Evolutionary conservation across 192 early-diverging fungal species (phyloP).

Genomic region (Chytriomyces hyalinus): DNA sequence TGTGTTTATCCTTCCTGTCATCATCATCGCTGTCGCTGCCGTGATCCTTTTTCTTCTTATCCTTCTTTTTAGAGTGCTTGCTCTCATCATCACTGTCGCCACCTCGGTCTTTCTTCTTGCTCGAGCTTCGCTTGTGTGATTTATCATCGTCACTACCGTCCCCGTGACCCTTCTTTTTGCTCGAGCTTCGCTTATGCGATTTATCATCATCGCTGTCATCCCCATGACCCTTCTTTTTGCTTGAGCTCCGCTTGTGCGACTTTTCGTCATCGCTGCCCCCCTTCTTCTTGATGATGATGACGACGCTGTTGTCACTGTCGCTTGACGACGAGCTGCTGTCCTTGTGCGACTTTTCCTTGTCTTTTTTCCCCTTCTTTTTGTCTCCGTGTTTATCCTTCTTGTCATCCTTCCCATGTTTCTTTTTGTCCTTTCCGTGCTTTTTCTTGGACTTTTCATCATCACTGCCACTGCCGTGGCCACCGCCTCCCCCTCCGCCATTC

Average conservation of each 20-base stretch:
- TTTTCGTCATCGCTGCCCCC: constrained; percentile 14
- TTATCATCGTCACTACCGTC: constrained; percentile 5
- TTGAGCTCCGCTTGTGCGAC: constrained; percentile 13
- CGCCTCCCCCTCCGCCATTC: neutral
- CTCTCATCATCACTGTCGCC: neutral
- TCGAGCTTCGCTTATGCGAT: constrained; percentile 6
- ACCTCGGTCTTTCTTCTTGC: constrained; percentile 13
- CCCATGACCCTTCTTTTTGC: constrained; percentile 10
- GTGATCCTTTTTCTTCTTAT: neutral
- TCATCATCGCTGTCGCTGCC: constrained; percentile 13
- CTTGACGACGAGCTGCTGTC: neutral
- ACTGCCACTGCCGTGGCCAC: constrained; percentile 11
- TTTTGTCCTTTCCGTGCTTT: constrained; percentile 17
- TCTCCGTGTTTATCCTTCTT: constrained; percentile 16
- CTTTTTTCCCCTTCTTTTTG: constrained; percentile 2
- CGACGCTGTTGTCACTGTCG: constrained; percentile 21
- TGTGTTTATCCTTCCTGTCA: neutral
- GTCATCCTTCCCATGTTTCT: constrained; percentile 16
- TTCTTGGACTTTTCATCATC: constrained; percentile 27
- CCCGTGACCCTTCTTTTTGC: constrained; percentile 11
- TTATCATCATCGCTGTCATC: constrained; percentile 11
- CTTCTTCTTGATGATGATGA: neutral
- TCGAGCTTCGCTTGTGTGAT: neutral
- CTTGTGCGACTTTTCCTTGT: neutral
- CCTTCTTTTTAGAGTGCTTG: constrained; percentile 4